Base-by-base conservation (phyloP, 1,284 basidiomycete genomes). In the Erythrobasidium hasegawianum region DNA sequence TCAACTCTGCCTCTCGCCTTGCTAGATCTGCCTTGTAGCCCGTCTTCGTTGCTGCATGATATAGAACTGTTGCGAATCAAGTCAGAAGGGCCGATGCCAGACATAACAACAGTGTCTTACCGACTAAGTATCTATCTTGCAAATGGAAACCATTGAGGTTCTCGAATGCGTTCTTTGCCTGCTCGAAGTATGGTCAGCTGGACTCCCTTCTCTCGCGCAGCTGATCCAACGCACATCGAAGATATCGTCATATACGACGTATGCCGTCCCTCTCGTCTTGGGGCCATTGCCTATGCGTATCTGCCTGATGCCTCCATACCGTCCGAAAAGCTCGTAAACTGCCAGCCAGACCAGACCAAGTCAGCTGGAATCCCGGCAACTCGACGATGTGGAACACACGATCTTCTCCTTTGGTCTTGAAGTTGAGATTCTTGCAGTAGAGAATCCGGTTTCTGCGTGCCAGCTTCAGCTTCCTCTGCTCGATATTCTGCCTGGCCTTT, bases 91-190 rank as follows among this genome's bases (percentile, higher is more conserved):
- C 7, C 16, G 33, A 7, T 9, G 47, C 50, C 7, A 16, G 47
- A 20, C 11, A 16, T 24, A 14, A 57, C n/a, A 47, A 40, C 1
- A 38, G 39, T n/a, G n/a, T n/a, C 27, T 47, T 57, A 77, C 77
- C 78, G 60, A 80, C 78, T 66, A 98, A 95, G 79, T 98, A 98
- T 38, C 96, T 86, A 78, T 97, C 95, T 81, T 96, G 92, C 69
- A 98, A 79, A 80, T 98, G 95, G 81, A 98, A 98, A 43, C 95
- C 96, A 74, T 98, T 98, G 75, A 98, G 78, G 78, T 96, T 90
- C 76, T 95, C 93, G 64, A 96, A 85, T 0, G 95, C 95, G 75
- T 94, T 93, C 79, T 97, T 97, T 16, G 79, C 78, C 75, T 76
- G 54, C 16, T 16, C 1, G n/a, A 57, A 50, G 24, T 26, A 33